A percentile compares a stretch with the other conserved stretches of the same genome.
These are phyloP conservation scores for Passalora sequoiae DNA, from an alignment of 2,329 filamentous ascomycete species.

Conservation along the genomic window DNA sequence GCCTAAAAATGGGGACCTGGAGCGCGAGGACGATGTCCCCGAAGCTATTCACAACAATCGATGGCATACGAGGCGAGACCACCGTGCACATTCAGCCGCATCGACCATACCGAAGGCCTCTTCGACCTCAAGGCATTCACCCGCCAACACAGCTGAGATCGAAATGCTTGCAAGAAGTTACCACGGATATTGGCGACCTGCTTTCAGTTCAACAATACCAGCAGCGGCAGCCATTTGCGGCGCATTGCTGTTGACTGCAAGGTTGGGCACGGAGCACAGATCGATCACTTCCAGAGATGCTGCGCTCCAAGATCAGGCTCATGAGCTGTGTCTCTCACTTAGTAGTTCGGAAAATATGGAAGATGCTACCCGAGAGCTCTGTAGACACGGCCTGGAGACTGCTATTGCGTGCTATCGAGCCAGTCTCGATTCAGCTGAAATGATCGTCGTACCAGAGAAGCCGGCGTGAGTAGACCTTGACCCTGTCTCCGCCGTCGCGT, in stretches of 20 bases:
- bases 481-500: neutral
- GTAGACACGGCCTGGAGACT: neutral
- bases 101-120: conserved; percentile 5
- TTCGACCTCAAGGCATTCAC: neutral
- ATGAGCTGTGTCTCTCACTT: neutral
- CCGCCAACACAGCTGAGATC: conserved; percentile 9
- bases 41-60: too few relatives aligned
- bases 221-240: conserved; percentile 15
- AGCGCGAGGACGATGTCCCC: too few relatives aligned
- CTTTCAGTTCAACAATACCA: conserved; percentile 9
- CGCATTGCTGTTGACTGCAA: conserved; percentile 8
- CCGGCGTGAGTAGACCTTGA: neutral
- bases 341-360: neutral
- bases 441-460: conserved; percentile 5
- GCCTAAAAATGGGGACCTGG: too few relatives aligned
- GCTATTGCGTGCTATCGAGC: neutral
- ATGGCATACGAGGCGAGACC: too few relatives aligned
- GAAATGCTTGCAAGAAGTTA: conserved; percentile 16
- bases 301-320: neutral
- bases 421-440: conserved; percentile 2
- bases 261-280: conserved; percentile 1
- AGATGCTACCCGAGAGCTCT: conserved; percentile 1
- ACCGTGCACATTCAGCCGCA: neutral
- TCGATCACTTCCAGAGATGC: neutral
- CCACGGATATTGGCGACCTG: conserved; percentile 16